A percentile compares a stretch with the other conserved stretches of the same genome.
phyloP scores from a whole-genome alignment of 2,329 filamentous ascomycete species.

The Penicillium sp. region DNA sequence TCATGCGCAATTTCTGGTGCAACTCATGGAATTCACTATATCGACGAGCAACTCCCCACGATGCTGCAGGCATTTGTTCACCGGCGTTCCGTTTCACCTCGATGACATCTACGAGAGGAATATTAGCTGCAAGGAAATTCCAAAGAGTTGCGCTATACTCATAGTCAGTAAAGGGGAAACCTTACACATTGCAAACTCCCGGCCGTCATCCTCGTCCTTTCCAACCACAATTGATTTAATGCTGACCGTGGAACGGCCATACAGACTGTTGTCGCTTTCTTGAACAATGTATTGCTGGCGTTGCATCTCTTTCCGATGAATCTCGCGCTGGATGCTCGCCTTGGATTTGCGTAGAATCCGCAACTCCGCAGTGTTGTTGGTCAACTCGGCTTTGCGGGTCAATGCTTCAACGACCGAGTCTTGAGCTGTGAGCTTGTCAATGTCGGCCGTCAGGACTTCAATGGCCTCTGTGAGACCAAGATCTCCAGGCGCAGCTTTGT shows the following conservation, averaged over 20 bases:
- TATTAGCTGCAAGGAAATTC: too few relatives aligned
- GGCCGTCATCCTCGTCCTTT: slow-evolving; percentile 84
- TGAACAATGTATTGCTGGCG: slow-evolving; percentile 95
- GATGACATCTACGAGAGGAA: slow-evolving; percentile 57
- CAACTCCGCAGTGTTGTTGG: slow-evolving; percentile 90
- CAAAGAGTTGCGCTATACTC: too few relatives aligned
- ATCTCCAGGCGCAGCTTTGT: slow-evolving; percentile 90
- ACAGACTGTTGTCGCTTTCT: slow-evolving; percentile 95
- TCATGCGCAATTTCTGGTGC: slow-evolving; percentile 76
- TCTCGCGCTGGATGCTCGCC: slow-evolving; percentile 84
- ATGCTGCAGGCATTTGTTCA: slow-evolving; percentile 93
- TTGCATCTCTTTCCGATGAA: slow-evolving; percentile 89
- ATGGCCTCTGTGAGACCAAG: slow-evolving; percentile 91
- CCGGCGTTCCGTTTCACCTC: slow-evolving; percentile 86
- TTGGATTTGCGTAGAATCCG: slow-evolving; percentile 91
- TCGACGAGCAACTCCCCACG: slow-evolving; percentile 84
- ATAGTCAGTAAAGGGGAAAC: neutral
- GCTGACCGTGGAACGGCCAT: slow-evolving; percentile 79
- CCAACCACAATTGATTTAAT: slow-evolving; percentile 93
- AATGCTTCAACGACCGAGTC: slow-evolving; percentile 87
- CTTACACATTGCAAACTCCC: slow-evolving; percentile 81
- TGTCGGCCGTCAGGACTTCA: slow-evolving; percentile 76
- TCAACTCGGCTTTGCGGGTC: slow-evolving; percentile 88
- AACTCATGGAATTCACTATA: slow-evolving; percentile 98
- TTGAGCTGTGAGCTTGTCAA: slow-evolving; percentile 80